A percentile compares a stretch with the other conserved stretches of the same genome.
These are phyloP conservation scores for Aspergillus fijiensis DNA, from an alignment of 2,329 filamentous ascomycete species.

Conservation along the genomic window DNA sequence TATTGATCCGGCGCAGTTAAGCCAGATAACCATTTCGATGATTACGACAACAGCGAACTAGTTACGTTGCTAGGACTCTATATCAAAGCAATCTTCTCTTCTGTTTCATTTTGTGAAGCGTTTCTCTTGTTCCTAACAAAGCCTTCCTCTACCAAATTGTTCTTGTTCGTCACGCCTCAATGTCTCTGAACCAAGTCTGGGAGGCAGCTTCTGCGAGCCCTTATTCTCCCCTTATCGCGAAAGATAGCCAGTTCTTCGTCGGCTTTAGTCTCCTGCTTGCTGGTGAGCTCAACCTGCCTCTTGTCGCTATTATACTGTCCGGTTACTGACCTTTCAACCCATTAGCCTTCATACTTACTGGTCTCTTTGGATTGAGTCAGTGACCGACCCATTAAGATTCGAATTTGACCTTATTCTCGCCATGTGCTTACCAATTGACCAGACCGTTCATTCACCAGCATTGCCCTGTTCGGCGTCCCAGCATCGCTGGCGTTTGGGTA, in stretches of 20 bases:
- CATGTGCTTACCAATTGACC: constrained; percentile 17
- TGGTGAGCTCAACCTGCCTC: constrained; percentile 44
- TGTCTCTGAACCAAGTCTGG: constrained; percentile 85
- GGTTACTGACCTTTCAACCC: no score
- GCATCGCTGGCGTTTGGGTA: constrained; percentile 90
- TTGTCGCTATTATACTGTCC: background rate
- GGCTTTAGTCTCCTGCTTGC: constrained; percentile 72
- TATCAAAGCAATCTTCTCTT: constrained; percentile 1
- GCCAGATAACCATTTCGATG: constrained; percentile 22
- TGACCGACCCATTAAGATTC: background rate
- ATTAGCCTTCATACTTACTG: constrained; percentile 45
- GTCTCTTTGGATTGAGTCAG: constrained; percentile 83
- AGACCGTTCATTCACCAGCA: constrained; percentile 80
- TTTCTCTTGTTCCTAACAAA: background rate
- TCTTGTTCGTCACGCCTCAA: constrained; percentile 26
- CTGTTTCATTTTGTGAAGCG: background rate
- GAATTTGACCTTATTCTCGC: background rate
- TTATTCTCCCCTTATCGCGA: constrained; percentile 76
- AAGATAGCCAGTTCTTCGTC: constrained; percentile 79
- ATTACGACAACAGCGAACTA: constrained; percentile 9
- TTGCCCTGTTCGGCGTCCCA: constrained; percentile 77
- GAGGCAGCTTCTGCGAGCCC: constrained; percentile 85
- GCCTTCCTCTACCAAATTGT: background rate
- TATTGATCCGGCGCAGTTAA: constrained; percentile 23
- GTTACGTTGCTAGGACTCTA: constrained; percentile 3